Evolutionary conservation across 352 stramenopile genomes (phyloP).

Genomic region (Pythium utonaiense): DNA sequence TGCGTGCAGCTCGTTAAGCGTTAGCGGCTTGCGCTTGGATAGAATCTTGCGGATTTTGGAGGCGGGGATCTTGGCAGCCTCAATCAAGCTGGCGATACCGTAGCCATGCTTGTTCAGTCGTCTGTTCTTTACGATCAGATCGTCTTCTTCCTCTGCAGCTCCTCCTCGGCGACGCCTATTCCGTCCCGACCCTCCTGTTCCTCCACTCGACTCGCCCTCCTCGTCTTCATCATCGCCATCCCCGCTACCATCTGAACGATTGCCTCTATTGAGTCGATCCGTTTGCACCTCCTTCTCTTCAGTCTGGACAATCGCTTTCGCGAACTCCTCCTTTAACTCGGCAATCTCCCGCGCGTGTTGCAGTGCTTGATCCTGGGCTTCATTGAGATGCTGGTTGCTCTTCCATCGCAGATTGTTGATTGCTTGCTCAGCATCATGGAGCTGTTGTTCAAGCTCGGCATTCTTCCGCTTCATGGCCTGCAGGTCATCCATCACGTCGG

Average conservation of each 20-base stretch:
- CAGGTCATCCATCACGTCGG: conserved; percentile 53
- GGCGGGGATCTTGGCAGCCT: conserved; percentile 63
- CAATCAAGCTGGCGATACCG: conserved; percentile 74
- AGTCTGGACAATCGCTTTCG: conserved; percentile 16
- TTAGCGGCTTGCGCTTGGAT: conserved; percentile 67
- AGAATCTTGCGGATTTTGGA: conserved; percentile 77
- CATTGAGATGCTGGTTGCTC: conserved; percentile 46
- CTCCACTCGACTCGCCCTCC: conserved; percentile 19
- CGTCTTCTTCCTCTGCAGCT: conserved; percentile 31
- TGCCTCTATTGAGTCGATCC: conserved; percentile 8
- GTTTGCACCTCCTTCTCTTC: conserved; percentile 55
- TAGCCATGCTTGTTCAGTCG: conserved; percentile 61
- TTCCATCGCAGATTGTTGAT: conserved; percentile 49
- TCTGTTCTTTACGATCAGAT: conserved; percentile 54
- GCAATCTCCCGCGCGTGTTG: conserved; percentile 34
- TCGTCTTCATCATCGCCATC: conserved; percentile 26
- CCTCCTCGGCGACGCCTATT: conserved; percentile 27
- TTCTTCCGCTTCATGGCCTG: conserved; percentile 29
- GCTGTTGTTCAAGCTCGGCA: conserved; percentile 30
- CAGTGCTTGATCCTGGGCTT: conserved; percentile 31
- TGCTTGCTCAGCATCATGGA: conserved; percentile 45
- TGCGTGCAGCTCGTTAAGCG: conserved; percentile 60
- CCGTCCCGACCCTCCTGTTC: background rate
- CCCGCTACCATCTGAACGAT: background rate
- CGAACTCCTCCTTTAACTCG: conserved; percentile 36